These are phyloP conservation scores for Filobasidium floriforme DNA, from an alignment of 768 basidiomycete genomes.

Conservation along the genomic window DNA sequence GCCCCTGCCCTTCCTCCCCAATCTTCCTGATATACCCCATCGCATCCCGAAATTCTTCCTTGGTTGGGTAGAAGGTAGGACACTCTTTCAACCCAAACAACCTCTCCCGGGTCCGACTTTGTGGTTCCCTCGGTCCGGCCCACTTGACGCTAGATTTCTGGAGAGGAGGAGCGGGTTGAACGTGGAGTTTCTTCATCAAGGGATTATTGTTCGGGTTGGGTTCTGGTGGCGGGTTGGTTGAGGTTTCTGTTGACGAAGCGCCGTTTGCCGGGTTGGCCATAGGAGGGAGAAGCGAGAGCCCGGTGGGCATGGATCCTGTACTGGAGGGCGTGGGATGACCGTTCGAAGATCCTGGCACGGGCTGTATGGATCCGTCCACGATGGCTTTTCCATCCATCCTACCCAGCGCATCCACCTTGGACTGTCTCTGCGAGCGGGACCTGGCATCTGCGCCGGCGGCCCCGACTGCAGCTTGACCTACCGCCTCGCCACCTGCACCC, in stretches of 20 bases:
- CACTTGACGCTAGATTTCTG: slow-evolving; percentile 30
- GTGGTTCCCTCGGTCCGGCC: slow-evolving; percentile 32
- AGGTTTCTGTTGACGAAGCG: not conserved
- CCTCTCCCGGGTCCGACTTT: slow-evolving; percentile 43
- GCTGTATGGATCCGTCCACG: slow-evolving; percentile 23
- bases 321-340: slow-evolving; percentile 27
- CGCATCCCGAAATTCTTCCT: slow-evolving; percentile 89
- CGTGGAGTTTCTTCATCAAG: slow-evolving; percentile 22
- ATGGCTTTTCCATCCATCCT: slow-evolving; percentile 29
- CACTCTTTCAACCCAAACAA: slow-evolving; percentile 84
- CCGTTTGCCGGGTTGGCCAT: not conserved
- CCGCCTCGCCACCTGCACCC: not conserved
- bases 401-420: slow-evolving; percentile 35
- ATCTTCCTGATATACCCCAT: slow-evolving; percentile 73
- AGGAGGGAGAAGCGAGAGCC: not conserved
- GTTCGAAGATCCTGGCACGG: slow-evolving; percentile 21
- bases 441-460: not conserved
- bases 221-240: slow-evolving; percentile 2
- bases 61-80: slow-evolving; percentile 76
- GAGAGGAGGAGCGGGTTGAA: slow-evolving; percentile 33
- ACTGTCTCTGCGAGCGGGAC: slow-evolving; percentile 32
- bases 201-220: slow-evolving; percentile 32
- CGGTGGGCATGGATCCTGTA: not conserved
- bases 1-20: slow-evolving; percentile 60
- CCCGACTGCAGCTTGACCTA: not conserved